Base-by-base conservation (phyloP, 2,329 filamentous ascomycete species). In the Apiospora kogelbergensis region DNA sequence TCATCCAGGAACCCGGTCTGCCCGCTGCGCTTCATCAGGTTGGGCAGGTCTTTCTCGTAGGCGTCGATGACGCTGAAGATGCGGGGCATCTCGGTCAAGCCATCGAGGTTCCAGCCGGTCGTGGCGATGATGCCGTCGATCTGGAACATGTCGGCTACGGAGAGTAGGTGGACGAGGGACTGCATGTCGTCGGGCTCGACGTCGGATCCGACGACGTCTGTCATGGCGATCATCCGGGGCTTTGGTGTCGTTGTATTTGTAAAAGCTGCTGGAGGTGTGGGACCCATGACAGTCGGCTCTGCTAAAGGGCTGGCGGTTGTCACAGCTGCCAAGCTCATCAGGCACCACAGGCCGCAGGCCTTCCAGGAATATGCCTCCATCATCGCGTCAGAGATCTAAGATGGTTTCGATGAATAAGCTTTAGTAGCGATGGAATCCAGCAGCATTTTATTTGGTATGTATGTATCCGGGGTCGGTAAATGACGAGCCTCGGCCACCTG, bases 11-110 rank as follows among this genome's bases (percentile, higher is more conserved):
- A 65, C n/a, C 7, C 63, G 22, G 41, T 42, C 40, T 65, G 63
- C n/a, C 44, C 63, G 40, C 63, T 65, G 6, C 63, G 63, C 22
- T 45, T 65, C 63, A 65, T 65, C 15, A 65, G n/a, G 63, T 65
- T 65, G 40, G 63, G 63, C 40, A 65, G 13, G 40, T 65, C 63
- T 17, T 26, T 30, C 6, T 42, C 63, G 44, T 65, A 65, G 0
- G 24, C 44, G 40, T 65, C 63, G 11, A 65, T 40, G 40, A 65
- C 63, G 22, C 22, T 17, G 13, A 65, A 65, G 40, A 65, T 30
- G 22, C 24, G 30, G 13, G n/a, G 11, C 11, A 30, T 42, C 40
- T 65, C 63, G 15, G 44, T 30, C 6, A n/a, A 26, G 13, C 22
- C 22, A 22, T 65, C 44, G 22, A 65, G 24, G 9, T 65, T 65